A percentile compares a stretch with the other conserved stretches of the same genome.
Evolutionary conservation across 176 grass and related monocot genomes (phyloP).

Genomic region (Phoenix roebelenii): DNA sequence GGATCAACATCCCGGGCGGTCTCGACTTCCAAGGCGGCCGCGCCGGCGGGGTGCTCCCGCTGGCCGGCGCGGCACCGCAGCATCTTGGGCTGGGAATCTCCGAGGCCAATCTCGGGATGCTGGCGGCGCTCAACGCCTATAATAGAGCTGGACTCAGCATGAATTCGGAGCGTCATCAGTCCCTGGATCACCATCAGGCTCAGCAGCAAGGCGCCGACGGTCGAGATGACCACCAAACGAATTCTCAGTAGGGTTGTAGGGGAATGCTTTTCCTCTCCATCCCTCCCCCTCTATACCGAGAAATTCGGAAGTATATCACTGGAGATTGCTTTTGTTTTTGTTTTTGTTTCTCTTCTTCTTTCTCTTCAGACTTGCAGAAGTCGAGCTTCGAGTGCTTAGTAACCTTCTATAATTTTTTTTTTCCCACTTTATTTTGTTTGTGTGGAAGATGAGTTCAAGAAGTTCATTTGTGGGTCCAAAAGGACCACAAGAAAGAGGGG

Average conservation of each 20-base stretch:
- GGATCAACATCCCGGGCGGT: conserved; percentile 41
- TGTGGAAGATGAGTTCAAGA: conserved; percentile 32
- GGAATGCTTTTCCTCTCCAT: not conserved
- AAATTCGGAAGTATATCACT: too few relatives aligned
- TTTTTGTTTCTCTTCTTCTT: too few relatives aligned
- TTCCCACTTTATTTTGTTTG: conserved; percentile 8
- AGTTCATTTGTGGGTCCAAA: conserved; percentile 6
- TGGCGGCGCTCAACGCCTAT: conserved; percentile 70
- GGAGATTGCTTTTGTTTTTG: too few relatives aligned
- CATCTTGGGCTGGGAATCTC: conserved; percentile 47
- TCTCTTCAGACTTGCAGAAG: not conserved
- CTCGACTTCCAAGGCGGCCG: conserved; percentile 25
- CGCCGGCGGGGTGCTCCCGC: conserved; percentile 9
- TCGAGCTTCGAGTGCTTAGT: conserved; percentile 1
- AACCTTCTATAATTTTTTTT: not conserved
- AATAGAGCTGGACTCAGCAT: conserved; percentile 20
- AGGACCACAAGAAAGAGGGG: not conserved
- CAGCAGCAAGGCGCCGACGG: conserved; percentile 12
- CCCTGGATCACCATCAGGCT: conserved; percentile 5
- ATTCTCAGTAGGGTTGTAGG: not conserved
- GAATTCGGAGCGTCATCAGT: not conserved
- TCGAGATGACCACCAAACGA: conserved; percentile 13
- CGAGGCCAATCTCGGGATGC: conserved; percentile 69
- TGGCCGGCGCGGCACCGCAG: conserved; percentile 19
- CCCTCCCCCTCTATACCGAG: not conserved